Evolutionary conservation across 371 early-diverging fungal species (phyloP).

Genomic region (Rhizopus delemar): DNA sequence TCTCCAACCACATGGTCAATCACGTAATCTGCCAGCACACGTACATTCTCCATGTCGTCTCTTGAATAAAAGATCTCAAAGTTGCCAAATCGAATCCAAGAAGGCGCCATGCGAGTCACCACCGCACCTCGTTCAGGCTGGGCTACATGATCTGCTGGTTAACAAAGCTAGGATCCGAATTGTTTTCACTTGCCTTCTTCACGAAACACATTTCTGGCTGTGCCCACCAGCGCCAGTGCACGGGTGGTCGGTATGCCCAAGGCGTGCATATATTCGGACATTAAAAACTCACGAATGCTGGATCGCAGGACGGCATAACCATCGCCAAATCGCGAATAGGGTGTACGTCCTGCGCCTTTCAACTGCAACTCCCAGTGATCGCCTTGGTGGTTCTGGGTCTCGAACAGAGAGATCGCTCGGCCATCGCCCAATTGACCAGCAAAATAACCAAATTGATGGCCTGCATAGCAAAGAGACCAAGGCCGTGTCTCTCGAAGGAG

Average conservation of each 20-base stretch:
- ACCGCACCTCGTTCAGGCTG: conserved; percentile 72
- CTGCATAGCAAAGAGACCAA: conserved; percentile 86
- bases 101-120: conserved; percentile 77
- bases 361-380: conserved; percentile 81
- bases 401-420: conserved; percentile 78
- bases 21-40: conserved; percentile 73
- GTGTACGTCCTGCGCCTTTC: conserved; percentile 86
- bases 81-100: conserved; percentile 88
- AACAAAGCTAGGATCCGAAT: not conserved
- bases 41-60: conserved; percentile 58
- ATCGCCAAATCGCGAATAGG: conserved; percentile 87
- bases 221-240: conserved; percentile 68
- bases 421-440: conserved; percentile 88
- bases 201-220: conserved; percentile 66
- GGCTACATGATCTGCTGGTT: not conserved
- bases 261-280: conserved; percentile 76
- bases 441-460: conserved; percentile 86
- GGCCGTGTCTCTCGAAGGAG: conserved; percentile 59
- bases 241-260: conserved; percentile 83
- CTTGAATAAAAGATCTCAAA: conserved; percentile 83
- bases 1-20: conserved; percentile 39
- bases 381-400: conserved; percentile 38
- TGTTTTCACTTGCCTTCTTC: conserved; percentile 45
- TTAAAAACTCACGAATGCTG: conserved; percentile 83
- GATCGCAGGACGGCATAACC: conserved; percentile 84